Evolutionary conservation across 805 yeast species (phyloP).

Genomic region (Myxozyma sirexii): DNA sequence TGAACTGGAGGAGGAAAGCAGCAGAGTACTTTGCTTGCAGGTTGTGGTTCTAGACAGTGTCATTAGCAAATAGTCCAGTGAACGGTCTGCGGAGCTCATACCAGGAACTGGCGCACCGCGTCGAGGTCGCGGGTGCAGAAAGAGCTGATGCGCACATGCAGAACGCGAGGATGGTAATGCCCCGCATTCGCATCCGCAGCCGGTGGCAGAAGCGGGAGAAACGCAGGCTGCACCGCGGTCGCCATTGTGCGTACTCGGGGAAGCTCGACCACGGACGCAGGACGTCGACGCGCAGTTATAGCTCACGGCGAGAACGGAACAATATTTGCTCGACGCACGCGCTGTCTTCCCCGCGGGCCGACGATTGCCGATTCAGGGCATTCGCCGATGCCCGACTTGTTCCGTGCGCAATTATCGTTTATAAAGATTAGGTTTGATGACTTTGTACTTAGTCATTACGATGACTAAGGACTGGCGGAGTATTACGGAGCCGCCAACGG

Average conservation of each 20-base stretch:
- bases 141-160: slow-evolving; percentile 7
- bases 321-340: too few species aligned
- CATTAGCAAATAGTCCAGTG: background rate
- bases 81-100: background rate
- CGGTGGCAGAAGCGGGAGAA: slow-evolving; percentile 11
- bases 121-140: slow-evolving; percentile 13
- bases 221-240: background rate
- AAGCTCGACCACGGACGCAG: too few species aligned
- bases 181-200: background rate
- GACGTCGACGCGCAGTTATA: too few species aligned
- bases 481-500: too few species aligned
- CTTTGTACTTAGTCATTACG: too few species aligned
- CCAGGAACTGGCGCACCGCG: slow-evolving; percentile 16
- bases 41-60: background rate
- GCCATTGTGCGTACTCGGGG: background rate
- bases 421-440: too few species aligned
- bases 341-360: too few species aligned
- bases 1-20: slow-evolving; percentile 25
- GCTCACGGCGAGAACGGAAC: too few species aligned
- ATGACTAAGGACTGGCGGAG: too few species aligned
- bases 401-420: too few species aligned
- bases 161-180: background rate
- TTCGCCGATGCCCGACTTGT: too few species aligned
- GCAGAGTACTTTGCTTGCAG: slow-evolving; percentile 22
- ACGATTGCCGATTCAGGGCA: too few species aligned